These are phyloP conservation scores for Flaveria ramosissima DNA, from an alignment of 129 eudicot genomes.

Conservation along the genomic window DNA sequence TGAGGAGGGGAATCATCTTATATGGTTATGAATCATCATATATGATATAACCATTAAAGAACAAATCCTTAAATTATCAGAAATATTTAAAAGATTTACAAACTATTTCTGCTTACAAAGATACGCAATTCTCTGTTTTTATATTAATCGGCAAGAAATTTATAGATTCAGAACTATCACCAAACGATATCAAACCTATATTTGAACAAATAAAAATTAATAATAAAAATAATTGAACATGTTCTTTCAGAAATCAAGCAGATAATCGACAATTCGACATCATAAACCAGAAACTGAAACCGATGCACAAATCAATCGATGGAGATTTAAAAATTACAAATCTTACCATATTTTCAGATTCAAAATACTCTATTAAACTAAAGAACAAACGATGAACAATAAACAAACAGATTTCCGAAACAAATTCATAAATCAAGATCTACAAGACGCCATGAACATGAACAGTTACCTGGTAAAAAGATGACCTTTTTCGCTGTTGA, in stretches of 20 bases:
- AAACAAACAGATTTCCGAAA: slow-evolving; percentile 6
- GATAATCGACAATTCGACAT: background rate
- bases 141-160: too few species aligned
- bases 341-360: slow-evolving; percentile 36
- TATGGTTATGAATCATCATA: too few species aligned
- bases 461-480: slow-evolving; percentile 38
- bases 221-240: background rate
- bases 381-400: background rate
- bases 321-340: slow-evolving; percentile 17
- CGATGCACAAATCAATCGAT: background rate
- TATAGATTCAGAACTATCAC: background rate
- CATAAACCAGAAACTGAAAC: slow-evolving; percentile 20
- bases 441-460: slow-evolving; percentile 19
- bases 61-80: background rate
- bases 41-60: background rate
- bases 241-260: slow-evolving; percentile 3
- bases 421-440: slow-evolving; percentile 33
- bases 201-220: background rate
- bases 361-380: slow-evolving; percentile 23
- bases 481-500: slow-evolving; percentile 14
- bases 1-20: too few species aligned
- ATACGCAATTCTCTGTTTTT: too few species aligned
- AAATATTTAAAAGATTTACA: background rate
- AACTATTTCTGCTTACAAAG: too few species aligned
- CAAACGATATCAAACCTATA: slow-evolving; percentile 1